Evolutionary conservation across 345 rosid species (phyloP), one percentile per base, ranked within the genome.

Genomic region (Syzygium oleosum): DNA sequence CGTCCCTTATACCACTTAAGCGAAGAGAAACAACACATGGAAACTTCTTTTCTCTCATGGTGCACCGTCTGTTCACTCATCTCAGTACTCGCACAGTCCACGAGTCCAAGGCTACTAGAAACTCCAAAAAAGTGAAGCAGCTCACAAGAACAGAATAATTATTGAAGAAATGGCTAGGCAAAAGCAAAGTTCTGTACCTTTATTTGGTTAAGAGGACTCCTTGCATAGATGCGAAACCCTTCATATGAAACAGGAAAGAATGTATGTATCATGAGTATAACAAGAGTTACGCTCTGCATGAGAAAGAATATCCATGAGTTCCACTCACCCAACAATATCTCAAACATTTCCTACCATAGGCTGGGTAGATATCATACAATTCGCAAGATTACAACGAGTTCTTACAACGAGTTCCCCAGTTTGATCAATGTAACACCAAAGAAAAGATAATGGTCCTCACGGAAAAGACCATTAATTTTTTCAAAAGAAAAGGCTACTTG

Each of bases 201-300:
- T 61, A 95, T 85, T 87, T 87, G 91, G 89, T 91, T 95, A 84
- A 93, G 88, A 87, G 93, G 93, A 88, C 90, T 92, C 86, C 87
- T 93, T 96, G 95, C 94, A 87, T 89, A 97, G 87, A 97, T 92
- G 5, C 58, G 88, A 21, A 88, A 89, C 53, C 99, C 99, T 93
- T 95, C 99, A 89, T 93, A 97, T 58, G 91, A 91, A 87, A 97
- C 90, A 12, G 99, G 99, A 61, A 91, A 94, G 91, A 95, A 93
- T 41, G 94, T 91, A 91, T 96, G 97, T 59, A 91, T 89, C 38
- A 88, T n/a, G 27, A 98, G 92, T 91, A 98, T 86, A 84, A 90
- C 51, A 59, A 98, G 91, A 58, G 99, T 96, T 79, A 94, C 38
- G 5, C 88, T 95, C 96, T 94, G 95, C 93, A 92, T 38, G 53